Conservation (phyloP, 2,329 filamentous ascomycete genomes). For the Fusarium neocosmosporiellum region DNA sequence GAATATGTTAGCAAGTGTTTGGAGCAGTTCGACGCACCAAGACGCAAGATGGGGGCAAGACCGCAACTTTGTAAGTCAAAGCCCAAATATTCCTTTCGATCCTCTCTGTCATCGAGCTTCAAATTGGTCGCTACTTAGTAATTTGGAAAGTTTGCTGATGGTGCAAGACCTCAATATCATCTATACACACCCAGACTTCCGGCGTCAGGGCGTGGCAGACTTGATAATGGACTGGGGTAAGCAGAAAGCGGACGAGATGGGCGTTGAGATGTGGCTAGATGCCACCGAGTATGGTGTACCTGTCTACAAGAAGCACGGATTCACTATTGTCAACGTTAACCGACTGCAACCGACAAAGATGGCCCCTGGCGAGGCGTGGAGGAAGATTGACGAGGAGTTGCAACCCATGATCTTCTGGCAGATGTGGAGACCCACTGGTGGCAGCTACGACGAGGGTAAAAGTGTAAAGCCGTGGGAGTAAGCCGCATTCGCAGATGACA, state of each 20-base stretch:
- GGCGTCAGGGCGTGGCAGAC: slow-evolving; percentile 34
- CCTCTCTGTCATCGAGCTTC: background rate
- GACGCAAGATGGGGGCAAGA: slow-evolving; percentile 25
- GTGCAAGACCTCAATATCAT: slow-evolving; percentile 34
- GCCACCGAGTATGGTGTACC: slow-evolving; percentile 35
- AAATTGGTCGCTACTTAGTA: background rate
- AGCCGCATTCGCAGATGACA: background rate
- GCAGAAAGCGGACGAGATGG: slow-evolving; percentile 40
- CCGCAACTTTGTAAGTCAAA: slow-evolving; percentile 33
- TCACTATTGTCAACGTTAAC: slow-evolving; percentile 29
- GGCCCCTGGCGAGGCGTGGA: slow-evolving; percentile 25
- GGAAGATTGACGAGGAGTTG: slow-evolving; percentile 23
- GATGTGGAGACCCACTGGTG: slow-evolving; percentile 37
- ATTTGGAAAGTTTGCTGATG: background rate
- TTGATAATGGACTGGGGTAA: slow-evolving; percentile 37
- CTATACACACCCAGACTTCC: slow-evolving; percentile 35
- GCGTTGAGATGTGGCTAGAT: slow-evolving; percentile 38
- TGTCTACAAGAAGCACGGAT: slow-evolving; percentile 37
- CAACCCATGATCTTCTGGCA: slow-evolving; percentile 30
- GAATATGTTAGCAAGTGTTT: slow-evolving; percentile 34
- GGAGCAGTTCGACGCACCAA: slow-evolving; percentile 30
- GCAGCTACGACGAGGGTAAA: slow-evolving; percentile 24
- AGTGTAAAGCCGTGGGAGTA: slow-evolving; percentile 30
- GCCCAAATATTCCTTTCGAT: background rate
- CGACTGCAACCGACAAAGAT: slow-evolving; percentile 15